Evolutionary conservation across 768 basidiomycete species (phyloP).

Genomic region (Termitomyces bulborhizus): DNA sequence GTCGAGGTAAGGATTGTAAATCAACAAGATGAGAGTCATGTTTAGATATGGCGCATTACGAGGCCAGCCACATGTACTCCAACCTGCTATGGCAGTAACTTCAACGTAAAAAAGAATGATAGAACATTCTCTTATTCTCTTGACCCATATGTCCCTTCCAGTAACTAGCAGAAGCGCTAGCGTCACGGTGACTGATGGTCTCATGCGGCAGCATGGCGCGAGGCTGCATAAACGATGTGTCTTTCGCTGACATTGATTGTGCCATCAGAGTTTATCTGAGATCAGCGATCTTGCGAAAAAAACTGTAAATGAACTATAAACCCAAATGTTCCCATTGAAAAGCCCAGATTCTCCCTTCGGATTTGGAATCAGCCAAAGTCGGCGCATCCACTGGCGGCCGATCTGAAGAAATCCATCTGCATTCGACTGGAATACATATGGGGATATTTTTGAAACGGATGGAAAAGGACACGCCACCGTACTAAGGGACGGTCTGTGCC

Average conservation of each 20-base stretch:
- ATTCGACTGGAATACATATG: background rate
- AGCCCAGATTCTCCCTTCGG: background rate
- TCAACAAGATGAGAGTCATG: slow-evolving; percentile 48
- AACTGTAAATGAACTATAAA: slow-evolving; percentile 30
- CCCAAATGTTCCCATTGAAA: slow-evolving; percentile 8
- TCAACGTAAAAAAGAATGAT: slow-evolving; percentile 31
- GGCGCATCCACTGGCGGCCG: background rate
- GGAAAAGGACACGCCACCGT: background rate
- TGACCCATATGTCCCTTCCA: slow-evolving; percentile 25
- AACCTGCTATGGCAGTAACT: slow-evolving; percentile 29
- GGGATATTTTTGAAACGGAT: background rate
- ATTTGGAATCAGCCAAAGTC: background rate
- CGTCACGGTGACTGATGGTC: slow-evolving; percentile 17
- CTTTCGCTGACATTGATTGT: slow-evolving; percentile 21
- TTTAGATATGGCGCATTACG: slow-evolving; percentile 39
- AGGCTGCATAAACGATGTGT: slow-evolving; percentile 26
- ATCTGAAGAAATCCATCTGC: background rate
- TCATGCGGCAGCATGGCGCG: slow-evolving; percentile 30
- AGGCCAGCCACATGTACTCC: slow-evolving; percentile 43
- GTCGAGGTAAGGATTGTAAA: slow-evolving; percentile 30
- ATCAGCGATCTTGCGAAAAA: slow-evolving; percentile 28
- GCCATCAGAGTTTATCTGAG: slow-evolving; percentile 31
- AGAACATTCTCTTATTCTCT: slow-evolving; percentile 33
- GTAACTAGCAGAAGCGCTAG: slow-evolving; percentile 20
- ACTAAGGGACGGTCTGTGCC: slow-evolving; percentile 8